phyloP scores from a whole-genome alignment of 2,329 filamentous ascomycete genomes.

The Ampelomyces quisqualis region DNA sequence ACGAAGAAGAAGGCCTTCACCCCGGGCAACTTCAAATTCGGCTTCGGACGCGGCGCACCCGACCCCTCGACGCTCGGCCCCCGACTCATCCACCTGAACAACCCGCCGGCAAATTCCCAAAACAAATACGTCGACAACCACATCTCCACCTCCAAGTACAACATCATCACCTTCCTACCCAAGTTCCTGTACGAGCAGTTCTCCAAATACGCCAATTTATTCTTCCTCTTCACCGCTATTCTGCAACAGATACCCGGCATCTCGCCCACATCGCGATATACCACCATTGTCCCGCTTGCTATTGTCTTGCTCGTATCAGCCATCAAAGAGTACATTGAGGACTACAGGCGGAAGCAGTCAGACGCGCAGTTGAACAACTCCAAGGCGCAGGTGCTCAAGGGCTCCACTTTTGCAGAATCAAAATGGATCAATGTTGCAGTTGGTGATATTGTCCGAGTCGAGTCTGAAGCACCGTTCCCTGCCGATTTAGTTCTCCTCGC shows the following conservation, averaged over 20 bases:
- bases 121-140: conserved; percentile 97
- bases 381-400: conserved; percentile 77
- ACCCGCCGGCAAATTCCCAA: conserved; percentile 82
- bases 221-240: conserved; percentile 96
- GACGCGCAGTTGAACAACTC: conserved; percentile 87
- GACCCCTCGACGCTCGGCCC: conserved; percentile 91
- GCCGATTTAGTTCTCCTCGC: conserved; percentile 90
- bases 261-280: conserved; percentile 92
- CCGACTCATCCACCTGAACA: conserved; percentile 92
- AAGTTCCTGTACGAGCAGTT: conserved; percentile 99
- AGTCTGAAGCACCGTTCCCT: conserved; percentile 93
- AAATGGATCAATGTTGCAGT: conserved; percentile 94
- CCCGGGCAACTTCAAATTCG: conserved; percentile 79
- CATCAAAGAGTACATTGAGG: conserved; percentile 90
- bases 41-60: conserved; percentile 78
- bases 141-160: conserved; percentile 97
- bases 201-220: conserved; percentile 97
- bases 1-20: conserved; percentile 44
- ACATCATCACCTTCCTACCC: conserved; percentile 84
- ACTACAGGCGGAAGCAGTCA: conserved; percentile 83
- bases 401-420: conserved; percentile 79
- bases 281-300: conserved; percentile 89
- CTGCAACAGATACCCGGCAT: conserved; percentile 94
- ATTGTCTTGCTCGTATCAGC: conserved; percentile 93
- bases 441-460: conserved; percentile 87